phyloP scores from a whole-genome alignment of 2,329 filamentous ascomycete species.

The Pseudogymnoascus sp. region DNA sequence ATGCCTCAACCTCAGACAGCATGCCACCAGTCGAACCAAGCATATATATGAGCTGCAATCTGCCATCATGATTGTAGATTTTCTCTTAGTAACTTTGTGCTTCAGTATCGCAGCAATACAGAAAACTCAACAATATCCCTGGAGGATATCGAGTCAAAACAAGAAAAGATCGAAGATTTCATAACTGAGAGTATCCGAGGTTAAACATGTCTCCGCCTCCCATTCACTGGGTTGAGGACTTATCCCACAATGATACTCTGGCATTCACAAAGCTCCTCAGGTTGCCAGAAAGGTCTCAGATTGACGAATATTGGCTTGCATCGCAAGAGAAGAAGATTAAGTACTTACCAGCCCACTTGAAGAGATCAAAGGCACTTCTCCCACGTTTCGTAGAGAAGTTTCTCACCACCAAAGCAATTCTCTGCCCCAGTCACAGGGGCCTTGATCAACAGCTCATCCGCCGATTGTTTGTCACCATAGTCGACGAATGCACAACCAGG shows the following conservation, averaged over 20 bases:
- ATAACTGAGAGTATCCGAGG: neutral
- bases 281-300: neutral
- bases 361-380: constrained; percentile 12
- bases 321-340: neutral
- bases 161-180: neutral
- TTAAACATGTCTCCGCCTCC: neutral
- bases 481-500: constrained; percentile 34
- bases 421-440: constrained; percentile 35
- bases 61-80: neutral
- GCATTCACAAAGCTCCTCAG: neutral
- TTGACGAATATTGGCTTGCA: neutral
- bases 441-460: constrained; percentile 39
- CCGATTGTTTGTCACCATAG: constrained; percentile 36
- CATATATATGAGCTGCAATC: neutral
- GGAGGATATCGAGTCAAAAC: neutral
- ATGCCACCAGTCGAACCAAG: neutral
- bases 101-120: neutral
- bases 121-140: neutral
- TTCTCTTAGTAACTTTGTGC: neutral
- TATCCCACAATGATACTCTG: neutral
- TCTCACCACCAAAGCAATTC: constrained; percentile 19
- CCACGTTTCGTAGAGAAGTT: constrained; percentile 12
- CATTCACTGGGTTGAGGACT: neutral
- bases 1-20: neutral
- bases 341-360: constrained; percentile 16